Base-by-base conservation (phyloP, 495 filamentous ascomycete genomes). In the Daldinia bambusicola region DNA sequence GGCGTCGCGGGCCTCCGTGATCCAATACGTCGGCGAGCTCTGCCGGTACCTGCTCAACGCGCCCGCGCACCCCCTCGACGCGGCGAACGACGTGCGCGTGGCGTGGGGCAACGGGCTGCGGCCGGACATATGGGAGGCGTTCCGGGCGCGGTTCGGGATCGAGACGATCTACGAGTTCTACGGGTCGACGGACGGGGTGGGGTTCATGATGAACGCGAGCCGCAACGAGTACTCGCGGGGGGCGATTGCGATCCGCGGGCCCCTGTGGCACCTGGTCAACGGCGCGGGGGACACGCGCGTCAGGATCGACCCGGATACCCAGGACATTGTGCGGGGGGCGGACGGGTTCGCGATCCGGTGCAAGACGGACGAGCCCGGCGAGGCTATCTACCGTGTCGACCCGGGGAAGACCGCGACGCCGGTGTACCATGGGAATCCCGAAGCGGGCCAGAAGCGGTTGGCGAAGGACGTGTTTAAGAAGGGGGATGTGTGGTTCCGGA, bases 11-110 rank as follows among this genome's bases (percentile, higher is more conserved):
- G 85, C 91, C 10, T 93, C 89, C 0, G 78, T 85, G 31, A 89
- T 94, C 72, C 86, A 90, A 12, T 95, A 95, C 73, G 92, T 95
- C 36, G 92, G 92, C 63, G 92, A 95, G 76, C 90, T 90, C 0
- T 89, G 90, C 40, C 83, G 92, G 6, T 95, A 94, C 67, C 83
- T 95, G 1, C 84, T 95, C 13, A 87, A 90, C 9, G 85, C 86
- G 16, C 89, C 91, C 0, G 86, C 89, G 0, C 85, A 82, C 1
- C 83, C 88, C 0, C 76, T 84, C 1, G 92, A 95, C 70, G 82
- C 80, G 13, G 80, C 85, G 12, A 91, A 95, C 70, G 84, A 84
- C 9, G 83, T 93, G 2, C 82, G 85, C 7, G 77, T 84, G 55
- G 90, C 92, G 77, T 92, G 85, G 70, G 92, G 92, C 6, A 95